Conservation (phyloP, 345 rosid genomes). For the Sonneratia alba region DNA sequence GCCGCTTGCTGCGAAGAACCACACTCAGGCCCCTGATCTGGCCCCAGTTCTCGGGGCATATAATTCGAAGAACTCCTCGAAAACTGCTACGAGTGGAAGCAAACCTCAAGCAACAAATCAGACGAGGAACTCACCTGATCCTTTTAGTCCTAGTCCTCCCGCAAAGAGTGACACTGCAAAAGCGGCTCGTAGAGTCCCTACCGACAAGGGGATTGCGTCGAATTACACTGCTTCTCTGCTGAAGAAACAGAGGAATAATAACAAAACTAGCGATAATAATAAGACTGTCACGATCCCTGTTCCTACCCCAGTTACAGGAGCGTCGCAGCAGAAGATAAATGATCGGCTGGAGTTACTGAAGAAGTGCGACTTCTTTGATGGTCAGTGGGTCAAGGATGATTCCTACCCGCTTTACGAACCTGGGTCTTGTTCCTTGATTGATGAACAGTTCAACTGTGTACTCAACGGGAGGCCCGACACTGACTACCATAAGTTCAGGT, state of each 20-base stretch:
- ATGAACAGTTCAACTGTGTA: conserved; percentile 75
- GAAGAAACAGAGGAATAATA: conserved; percentile 34
- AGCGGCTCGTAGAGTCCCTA: conserved; percentile 11
- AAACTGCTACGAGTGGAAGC: not conserved
- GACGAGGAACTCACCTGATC: not conserved
- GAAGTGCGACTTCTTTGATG: conserved; percentile 75
- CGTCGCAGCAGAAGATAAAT: conserved; percentile 31
- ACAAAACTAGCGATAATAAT: not conserved
- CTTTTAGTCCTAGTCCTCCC: conserved; percentile 3
- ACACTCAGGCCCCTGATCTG: not conserved
- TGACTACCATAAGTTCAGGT: conserved; percentile 57
- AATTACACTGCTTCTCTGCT: conserved; percentile 31
- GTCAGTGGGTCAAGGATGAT: conserved; percentile 76
- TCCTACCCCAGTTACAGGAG: conserved; percentile 6
- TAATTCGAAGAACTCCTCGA: not conserved
- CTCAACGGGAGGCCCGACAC: conserved; percentile 73
- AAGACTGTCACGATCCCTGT: not conserved
- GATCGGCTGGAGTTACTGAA: conserved; percentile 36
- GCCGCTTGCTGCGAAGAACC: not conserved
- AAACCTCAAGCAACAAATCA: not conserved
- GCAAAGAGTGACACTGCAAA: conserved; percentile 14
- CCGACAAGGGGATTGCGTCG: conserved; percentile 16
- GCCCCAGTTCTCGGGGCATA: not conserved
- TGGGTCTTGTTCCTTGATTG: conserved; percentile 74
- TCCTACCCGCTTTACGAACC: conserved; percentile 91